Base-by-base conservation (phyloP, 805 yeast species). In the Kluyveromyces nonfermentans region DNA sequence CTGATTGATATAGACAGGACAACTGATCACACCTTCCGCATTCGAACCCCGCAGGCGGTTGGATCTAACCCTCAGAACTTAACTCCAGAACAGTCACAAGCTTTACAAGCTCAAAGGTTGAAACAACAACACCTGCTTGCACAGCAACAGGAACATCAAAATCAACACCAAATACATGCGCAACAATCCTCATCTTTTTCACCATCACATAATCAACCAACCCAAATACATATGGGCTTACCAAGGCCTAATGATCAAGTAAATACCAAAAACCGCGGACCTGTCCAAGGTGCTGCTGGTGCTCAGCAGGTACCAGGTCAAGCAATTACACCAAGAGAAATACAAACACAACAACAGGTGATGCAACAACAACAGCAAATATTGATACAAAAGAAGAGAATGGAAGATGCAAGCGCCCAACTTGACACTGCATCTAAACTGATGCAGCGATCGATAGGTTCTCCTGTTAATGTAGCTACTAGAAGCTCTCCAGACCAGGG, bases 1-100 rank as follows among this genome's bases (percentile, higher is more conserved):
- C 85, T 88, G 4, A 65, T 85, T 45, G 83, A 84, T 59, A 76
- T 85, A 12, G 93, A 80, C 48, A 75, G 77, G 34, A 74, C 88
- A 1, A 75, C 77, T 33, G 78, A 83, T n/a, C 82, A 84, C 49
- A 63, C 73, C 22, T 72, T 71, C 46, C 68, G 76, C 12, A 73
- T 76, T 15, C 64, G 80, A 45, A 67, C 69, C 9, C 76, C 78
- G 9, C 79, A 72, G 51, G 59, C 60, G 4, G 46, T 53, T 14
- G 60, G 56, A 39, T 55, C 51, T 33, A 46, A 49, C 8, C 45
- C 52, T 35, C 51, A 47, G 20, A 49, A 52, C 22, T 41, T 53
- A 16, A 53, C 53, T 10, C 52, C 55, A 15, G 55, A 56, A 40
- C 62, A 58, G 40, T 45, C 51, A 19, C 60, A 56, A 33, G 50